These are phyloP conservation scores for Fraxinus sp. DNA, from an alignment of 305 asterid genomes.

Conservation along the genomic window DNA sequence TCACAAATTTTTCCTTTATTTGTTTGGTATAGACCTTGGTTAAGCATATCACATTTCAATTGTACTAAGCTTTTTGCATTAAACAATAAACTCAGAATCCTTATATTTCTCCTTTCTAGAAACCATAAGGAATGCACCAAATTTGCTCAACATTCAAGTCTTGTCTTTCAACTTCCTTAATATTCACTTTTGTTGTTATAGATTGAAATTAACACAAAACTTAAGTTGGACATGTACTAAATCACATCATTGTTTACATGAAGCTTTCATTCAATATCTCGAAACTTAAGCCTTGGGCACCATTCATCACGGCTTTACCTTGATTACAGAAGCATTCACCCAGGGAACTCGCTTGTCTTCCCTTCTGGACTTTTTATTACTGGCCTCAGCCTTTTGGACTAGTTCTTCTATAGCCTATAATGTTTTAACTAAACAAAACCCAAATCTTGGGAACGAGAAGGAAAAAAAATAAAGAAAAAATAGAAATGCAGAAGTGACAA, in stretches of 20 bases:
- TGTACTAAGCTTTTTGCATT: not conserved
- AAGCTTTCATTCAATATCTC: not conserved
- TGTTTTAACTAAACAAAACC: not conserved
- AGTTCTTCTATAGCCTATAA: not conserved
- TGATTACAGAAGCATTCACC: not conserved
- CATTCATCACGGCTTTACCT: not conserved
- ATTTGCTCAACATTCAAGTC: not conserved
- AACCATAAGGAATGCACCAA: not conserved
- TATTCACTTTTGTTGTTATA: slow-evolving; percentile 4
- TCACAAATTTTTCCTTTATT: not conserved
- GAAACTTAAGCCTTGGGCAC: not conserved
- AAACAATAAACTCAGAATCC: not conserved
- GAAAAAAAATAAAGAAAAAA: not conserved
- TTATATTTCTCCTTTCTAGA: not conserved
- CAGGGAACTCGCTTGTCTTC: not conserved
- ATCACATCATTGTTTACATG: not conserved
- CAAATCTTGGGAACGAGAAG: not conserved
- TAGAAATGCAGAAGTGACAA: not conserved
- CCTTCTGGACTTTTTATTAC: slow-evolving; percentile 2
- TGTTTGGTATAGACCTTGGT: slow-evolving; percentile 14
- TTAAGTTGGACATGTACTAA: slow-evolving; percentile 2
- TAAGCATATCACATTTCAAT: not conserved
- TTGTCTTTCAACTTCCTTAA: slow-evolving; percentile 10
- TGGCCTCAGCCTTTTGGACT: slow-evolving; percentile 2
- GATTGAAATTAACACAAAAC: not conserved